Evolutionary conservation across 169 alveolate species (phyloP), one percentile per base, ranked within the genome.

Genomic region (Babesia ovis): DNA sequence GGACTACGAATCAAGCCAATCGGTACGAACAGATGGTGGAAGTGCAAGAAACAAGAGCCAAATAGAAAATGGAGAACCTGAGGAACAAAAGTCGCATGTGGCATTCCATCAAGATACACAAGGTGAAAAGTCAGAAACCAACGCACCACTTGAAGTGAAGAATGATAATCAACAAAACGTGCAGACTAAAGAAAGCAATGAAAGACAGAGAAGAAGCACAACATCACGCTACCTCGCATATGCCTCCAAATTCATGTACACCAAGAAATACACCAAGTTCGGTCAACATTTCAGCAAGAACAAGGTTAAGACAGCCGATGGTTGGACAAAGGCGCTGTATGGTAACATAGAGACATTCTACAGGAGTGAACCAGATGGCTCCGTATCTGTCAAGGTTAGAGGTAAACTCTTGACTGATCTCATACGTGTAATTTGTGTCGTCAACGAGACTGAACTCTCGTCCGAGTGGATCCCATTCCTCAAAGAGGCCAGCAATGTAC

Each of bases 391-490:
- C 29, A 79, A 79, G 50, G 68, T 79, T 14, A 69, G 87, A 53
- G 83, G 87, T 9, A 79, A 79, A 35, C 61, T 79, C 37, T 46
- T 41, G 1, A 55, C 60, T 18, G 87, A 79, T 12, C 51, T 64
- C 35, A 14, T 79, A 31, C 45, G 46, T 14, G 77, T 69, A 16
- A 31, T 70, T 1, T 59, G 81, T 23, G 62, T 79, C 20, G 48
- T 79, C 62, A 67, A 59, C 50, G 84, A 79, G 31, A 46, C 79
- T n/a, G 84, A 79, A 51, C 60, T 79, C 20, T 37, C 84, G 29
- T 2, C 75, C 3, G 87, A 58, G 35, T 79, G 87, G 87, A 83
- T 79, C 27, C 83, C 87, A 11, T 79, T 79, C 70, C 60, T 68
- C 25, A 79, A 68, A 62, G 83, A 79, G 8, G 72, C 70, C 22